phyloP scores from a whole-genome alignment of 1,139 yeast genomes.

The Yamadazyma sp. region DNA sequence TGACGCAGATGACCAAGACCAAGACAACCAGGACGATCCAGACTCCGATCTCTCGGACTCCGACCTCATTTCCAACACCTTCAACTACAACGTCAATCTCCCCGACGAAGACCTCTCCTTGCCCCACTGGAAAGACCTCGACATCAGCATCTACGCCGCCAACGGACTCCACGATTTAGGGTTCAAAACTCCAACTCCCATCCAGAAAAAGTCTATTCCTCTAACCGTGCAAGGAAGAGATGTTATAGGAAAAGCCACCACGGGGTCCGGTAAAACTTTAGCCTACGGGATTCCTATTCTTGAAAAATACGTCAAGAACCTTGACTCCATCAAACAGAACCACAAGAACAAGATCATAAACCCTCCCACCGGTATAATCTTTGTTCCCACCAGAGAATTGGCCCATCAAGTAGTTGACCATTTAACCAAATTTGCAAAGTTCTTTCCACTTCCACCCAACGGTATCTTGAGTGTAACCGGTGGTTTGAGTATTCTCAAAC shows the following conservation, averaged over 20 bases:
- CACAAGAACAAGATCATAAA: slow-evolving; percentile 22
- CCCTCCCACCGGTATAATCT: slow-evolving; percentile 73
- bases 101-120: slow-evolving; percentile 47
- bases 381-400: slow-evolving; percentile 94
- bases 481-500: slow-evolving; percentile 91
- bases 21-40: slow-evolving; percentile 15
- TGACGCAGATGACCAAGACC: slow-evolving; percentile 16
- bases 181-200: slow-evolving; percentile 75
- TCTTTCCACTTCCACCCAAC: slow-evolving; percentile 53
- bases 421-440: slow-evolving; percentile 59
- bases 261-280: slow-evolving; percentile 96
- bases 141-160: slow-evolving; percentile 50
- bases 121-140: slow-evolving; percentile 57
- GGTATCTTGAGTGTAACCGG: slow-evolving; percentile 87
- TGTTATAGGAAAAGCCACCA: slow-evolving; percentile 92
- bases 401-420: slow-evolving; percentile 93
- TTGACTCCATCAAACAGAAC: slow-evolving; percentile 22
- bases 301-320: slow-evolving; percentile 51
- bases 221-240: slow-evolving; percentile 70
- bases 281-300: slow-evolving; percentile 96
- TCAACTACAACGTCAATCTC: slow-evolving; percentile 24
- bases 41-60: slow-evolving; percentile 7
- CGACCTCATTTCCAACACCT: slow-evolving; percentile 21
- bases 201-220: slow-evolving; percentile 80
- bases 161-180: slow-evolving; percentile 60